These are phyloP conservation scores for Fusarium sp. DNA, from an alignment of 2,329 filamentous ascomycete genomes.

Conservation along the genomic window DNA sequence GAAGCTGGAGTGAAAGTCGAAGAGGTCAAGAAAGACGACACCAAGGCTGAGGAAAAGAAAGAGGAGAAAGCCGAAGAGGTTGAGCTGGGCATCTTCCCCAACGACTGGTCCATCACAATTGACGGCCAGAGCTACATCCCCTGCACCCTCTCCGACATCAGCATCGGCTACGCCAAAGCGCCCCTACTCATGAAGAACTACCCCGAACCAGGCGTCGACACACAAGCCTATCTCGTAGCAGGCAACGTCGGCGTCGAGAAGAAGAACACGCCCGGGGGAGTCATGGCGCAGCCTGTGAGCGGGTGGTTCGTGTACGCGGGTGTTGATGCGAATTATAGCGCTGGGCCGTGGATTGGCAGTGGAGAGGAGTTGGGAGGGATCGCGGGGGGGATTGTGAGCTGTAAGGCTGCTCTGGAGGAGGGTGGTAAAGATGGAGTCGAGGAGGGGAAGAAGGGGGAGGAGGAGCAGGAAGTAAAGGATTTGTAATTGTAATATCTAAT, in stretches of 20 bases:
- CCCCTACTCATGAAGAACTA: slow-evolving; percentile 53
- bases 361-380: slow-evolving; percentile 35
- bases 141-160: slow-evolving; percentile 38
- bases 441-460: fast-evolving
- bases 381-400: slow-evolving; percentile 3
- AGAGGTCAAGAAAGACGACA: neutral
- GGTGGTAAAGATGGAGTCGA: too few relatives aligned
- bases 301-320: slow-evolving; percentile 56
- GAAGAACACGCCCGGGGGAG: slow-evolving; percentile 29
- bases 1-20: neutral
- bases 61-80: neutral
- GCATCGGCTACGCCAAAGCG: slow-evolving; percentile 53
- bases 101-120: slow-evolving; percentile 32
- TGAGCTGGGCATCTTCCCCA: neutral
- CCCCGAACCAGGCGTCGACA: slow-evolving; percentile 39
- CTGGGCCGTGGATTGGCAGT: slow-evolving; percentile 33
- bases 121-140: slow-evolving; percentile 47
- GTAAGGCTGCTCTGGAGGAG: neutral
- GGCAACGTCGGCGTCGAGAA: slow-evolving; percentile 52
- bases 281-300: slow-evolving; percentile 50
- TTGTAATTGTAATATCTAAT: neutral
- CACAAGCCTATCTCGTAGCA: slow-evolving; percentile 50
- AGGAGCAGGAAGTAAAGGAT: neutral
- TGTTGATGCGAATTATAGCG: slow-evolving; percentile 41
- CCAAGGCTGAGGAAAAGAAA: neutral